These are phyloP conservation scores for Ogataea saltuana DNA, from an alignment of 805 yeast genomes.

Conservation along the genomic window DNA sequence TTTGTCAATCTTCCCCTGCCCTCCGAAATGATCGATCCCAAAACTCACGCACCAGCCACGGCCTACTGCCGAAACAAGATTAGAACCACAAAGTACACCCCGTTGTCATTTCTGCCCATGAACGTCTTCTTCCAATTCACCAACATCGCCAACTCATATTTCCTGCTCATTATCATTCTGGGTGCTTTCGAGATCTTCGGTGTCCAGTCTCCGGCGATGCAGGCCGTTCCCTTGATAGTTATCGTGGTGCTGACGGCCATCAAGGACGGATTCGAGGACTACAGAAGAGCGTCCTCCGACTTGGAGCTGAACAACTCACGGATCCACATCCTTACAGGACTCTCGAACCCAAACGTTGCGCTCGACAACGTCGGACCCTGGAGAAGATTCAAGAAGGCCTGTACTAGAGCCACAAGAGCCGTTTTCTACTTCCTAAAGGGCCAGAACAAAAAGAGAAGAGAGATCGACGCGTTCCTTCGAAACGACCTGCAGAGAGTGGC, in stretches of 20 bases:
- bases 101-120: conserved; percentile 56
- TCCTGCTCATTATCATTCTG: conserved; percentile 53
- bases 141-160: conserved; percentile 62
- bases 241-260: conserved; percentile 73
- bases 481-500: conserved; percentile 16
- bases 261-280: conserved; percentile 79
- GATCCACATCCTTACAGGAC: conserved; percentile 55
- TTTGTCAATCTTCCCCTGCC: conserved; percentile 64
- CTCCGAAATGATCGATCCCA: conserved; percentile 52
- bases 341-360: conserved; percentile 58
- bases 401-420: conserved; percentile 36
- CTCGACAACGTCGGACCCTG: conserved; percentile 57
- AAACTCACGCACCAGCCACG: conserved; percentile 47
- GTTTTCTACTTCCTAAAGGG: conserved; percentile 8
- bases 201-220: conserved; percentile 67
- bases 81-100: conserved; percentile 64
- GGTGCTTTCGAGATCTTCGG: conserved; percentile 73
- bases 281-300: conserved; percentile 63
- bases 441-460: conserved; percentile 13
- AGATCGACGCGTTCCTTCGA: conserved; percentile 2
- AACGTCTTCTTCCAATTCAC: conserved; percentile 55
- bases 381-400: conserved; percentile 66
- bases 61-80: conserved; percentile 56
- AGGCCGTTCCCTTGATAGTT: conserved; percentile 80
- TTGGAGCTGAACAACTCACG: conserved; percentile 66